These are phyloP conservation scores for Tetradesmus lagerheimii DNA, from an alignment of 139 green algal genomes.

Conservation along the genomic window DNA sequence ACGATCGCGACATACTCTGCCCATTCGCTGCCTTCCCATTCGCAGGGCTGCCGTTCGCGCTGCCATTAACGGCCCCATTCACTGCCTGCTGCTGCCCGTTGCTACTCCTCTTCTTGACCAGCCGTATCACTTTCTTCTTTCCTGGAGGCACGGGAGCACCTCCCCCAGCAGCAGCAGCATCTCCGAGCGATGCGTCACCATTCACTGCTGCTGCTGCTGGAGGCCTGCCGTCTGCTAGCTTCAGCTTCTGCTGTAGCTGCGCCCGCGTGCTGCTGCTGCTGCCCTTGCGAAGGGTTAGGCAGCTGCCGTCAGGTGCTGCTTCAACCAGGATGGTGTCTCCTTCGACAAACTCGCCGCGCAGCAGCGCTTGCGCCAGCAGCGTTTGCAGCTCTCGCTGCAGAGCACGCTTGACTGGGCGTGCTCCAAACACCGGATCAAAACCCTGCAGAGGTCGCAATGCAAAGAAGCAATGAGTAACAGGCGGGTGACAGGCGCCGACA, in stretches of 20 bases:
- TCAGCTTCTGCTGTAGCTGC: conserved; percentile 5
- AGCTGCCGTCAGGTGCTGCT: conserved; percentile 53
- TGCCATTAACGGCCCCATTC: background rate
- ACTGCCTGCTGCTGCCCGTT: background rate
- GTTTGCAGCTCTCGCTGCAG: conserved; percentile 98
- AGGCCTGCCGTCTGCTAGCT: background rate
- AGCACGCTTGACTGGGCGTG: conserved; percentile 97
- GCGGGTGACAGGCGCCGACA: too few relatives aligned
- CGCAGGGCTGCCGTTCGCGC: background rate
- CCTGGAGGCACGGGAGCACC: background rate
- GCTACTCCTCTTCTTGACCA: conserved; percentile 37
- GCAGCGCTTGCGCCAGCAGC: conserved; percentile 80
- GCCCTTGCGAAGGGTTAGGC: conserved; percentile 22
- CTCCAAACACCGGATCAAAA: conserved; percentile 96
- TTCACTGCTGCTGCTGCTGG: conserved; percentile 22
- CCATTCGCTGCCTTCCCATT: conserved; percentile 4
- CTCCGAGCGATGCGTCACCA: background rate
- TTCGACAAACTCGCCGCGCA: conserved; percentile 71
- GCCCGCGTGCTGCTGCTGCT: conserved; percentile 17
- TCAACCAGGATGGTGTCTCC: conserved; percentile 68
- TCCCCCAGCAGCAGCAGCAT: background rate
- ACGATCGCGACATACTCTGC: background rate
- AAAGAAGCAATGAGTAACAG: too few relatives aligned
- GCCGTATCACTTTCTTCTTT: conserved; percentile 40
- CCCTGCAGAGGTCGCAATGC: conserved; percentile 57